phyloP scores from a whole-genome alignment of 2,329 filamentous ascomycete species.

The Rhynchosporium graminicola region DNA sequence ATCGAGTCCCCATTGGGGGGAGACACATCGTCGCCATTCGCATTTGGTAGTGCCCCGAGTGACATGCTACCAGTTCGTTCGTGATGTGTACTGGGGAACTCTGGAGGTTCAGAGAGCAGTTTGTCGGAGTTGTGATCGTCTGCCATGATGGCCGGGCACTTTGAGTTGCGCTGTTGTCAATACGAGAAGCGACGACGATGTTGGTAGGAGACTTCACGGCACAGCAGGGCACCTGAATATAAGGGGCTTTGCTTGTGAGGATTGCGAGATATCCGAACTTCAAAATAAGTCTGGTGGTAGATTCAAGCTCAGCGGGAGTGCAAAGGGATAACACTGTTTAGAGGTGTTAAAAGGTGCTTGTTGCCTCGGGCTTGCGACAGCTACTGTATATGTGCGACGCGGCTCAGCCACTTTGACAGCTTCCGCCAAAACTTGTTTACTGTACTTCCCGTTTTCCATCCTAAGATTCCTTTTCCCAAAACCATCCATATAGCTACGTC shows the following conservation, averaged over 20 bases:
- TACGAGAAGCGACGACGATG: background rate
- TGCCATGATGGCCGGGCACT: constrained; percentile 21
- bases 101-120: constrained; percentile 29
- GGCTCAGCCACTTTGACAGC: no score
- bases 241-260: background rate
- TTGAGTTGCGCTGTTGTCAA: background rate
- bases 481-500: no score
- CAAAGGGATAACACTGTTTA: no score
- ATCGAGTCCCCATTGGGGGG: constrained; percentile 33
- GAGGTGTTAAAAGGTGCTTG: no score
- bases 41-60: constrained; percentile 27
- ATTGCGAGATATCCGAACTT: no score
- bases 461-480: no score
- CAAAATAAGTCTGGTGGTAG: no score
- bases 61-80: constrained; percentile 36
- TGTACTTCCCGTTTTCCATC: no score
- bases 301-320: no score
- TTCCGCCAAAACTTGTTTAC: no score
- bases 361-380: no score
- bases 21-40: constrained; percentile 31
- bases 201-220: background rate
- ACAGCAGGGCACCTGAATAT: background rate
- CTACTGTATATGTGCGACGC: no score
- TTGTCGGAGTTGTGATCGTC: constrained; percentile 31
- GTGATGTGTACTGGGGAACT: constrained; percentile 26